A percentile compares a stretch with the other conserved stretches of the same genome.
Conservation (phyloP, 345 rosid genomes). For the Aethionema arabicum region DNA sequence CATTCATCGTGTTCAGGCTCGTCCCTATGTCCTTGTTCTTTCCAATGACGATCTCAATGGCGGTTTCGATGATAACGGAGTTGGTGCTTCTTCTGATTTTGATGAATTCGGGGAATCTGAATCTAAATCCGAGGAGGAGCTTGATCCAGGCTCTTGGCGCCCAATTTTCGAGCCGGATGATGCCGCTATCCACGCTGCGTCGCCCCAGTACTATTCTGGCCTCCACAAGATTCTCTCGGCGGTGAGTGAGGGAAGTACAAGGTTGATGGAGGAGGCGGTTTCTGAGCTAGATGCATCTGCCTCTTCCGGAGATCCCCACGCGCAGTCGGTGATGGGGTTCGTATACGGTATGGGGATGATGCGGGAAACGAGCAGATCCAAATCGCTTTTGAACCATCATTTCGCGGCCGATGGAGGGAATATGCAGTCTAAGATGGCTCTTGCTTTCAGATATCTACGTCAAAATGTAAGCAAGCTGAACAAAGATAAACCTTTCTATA, state of each 20-base stretch:
- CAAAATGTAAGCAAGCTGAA: conserved; percentile 54
- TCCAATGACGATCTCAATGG: conserved; percentile 74
- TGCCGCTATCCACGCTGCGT: conserved; percentile 24
- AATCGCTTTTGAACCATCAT: conserved; percentile 61
- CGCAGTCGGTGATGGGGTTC: conserved; percentile 65
- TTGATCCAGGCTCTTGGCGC: conserved; percentile 83
- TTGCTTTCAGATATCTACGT: conserved; percentile 65
- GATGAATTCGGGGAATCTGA: conserved; percentile 65
- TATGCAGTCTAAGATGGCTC: conserved; percentile 79
- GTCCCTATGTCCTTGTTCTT: conserved; percentile 60
- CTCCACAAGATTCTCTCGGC: conserved; percentile 54
- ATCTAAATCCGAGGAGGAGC: conserved; percentile 56
- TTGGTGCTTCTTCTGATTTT: conserved; percentile 40
- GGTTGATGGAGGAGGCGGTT: conserved; percentile 59
- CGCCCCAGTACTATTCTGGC: conserved; percentile 41
- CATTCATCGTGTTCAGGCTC: conserved; percentile 42
- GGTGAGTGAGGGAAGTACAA: conserved; percentile 44
- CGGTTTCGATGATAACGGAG: conserved; percentile 39
- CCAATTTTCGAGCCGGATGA: conserved; percentile 64
- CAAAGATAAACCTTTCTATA: neutral
- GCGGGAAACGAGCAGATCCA: conserved; percentile 62
- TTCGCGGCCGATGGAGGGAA: conserved; percentile 68
- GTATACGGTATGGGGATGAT: conserved; percentile 58
- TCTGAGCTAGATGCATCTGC: conserved; percentile 54
- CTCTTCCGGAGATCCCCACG: conserved; percentile 49